These are phyloP conservation scores for Ophioceras dolichostomum DNA, from an alignment of 2,329 filamentous ascomycete species.

Conservation along the genomic window DNA sequence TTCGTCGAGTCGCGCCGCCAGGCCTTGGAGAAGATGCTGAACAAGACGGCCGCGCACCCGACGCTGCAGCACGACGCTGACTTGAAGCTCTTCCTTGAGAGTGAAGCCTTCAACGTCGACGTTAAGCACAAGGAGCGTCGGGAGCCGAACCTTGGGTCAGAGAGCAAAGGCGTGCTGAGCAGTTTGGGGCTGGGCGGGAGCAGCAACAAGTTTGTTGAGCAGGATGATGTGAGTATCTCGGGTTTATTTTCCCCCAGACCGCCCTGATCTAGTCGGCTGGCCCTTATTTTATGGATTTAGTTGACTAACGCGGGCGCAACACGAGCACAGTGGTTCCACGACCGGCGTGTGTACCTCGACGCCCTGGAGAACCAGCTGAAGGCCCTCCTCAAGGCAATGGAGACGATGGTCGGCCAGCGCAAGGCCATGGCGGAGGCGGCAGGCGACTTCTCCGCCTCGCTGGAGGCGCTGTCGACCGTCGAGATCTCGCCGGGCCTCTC, in stretches of 20 bases:
- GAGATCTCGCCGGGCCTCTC: conserved; percentile 85
- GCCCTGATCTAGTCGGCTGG: background rate
- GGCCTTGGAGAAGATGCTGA: conserved; percentile 93
- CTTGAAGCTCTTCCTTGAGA: conserved; percentile 92
- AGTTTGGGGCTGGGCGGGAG: conserved; percentile 64
- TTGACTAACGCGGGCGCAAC: conserved; percentile 3
- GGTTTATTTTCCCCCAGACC: background rate
- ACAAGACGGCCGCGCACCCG: conserved; percentile 84
- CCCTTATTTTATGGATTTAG: background rate
- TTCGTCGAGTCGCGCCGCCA: conserved; percentile 90
- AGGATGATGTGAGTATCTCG: conserved; percentile 77
- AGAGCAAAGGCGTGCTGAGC: conserved; percentile 89
- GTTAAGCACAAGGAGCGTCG: conserved; percentile 96
- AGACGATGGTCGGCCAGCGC: conserved; percentile 81
- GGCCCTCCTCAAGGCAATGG: conserved; percentile 82
- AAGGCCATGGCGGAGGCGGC: conserved; percentile 91
- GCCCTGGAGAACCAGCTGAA: conserved; percentile 87
- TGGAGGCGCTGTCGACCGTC: conserved; percentile 86
- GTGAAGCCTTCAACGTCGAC: conserved; percentile 89
- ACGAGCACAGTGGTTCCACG: conserved; percentile 75
- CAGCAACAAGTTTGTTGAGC: conserved; percentile 90
- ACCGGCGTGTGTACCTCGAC: conserved; percentile 88
- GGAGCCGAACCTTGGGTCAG: conserved; percentile 62
- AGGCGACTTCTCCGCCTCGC: conserved; percentile 80
- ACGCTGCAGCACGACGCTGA: conserved; percentile 88